Base-by-base conservation (phyloP, 129 eudicot genomes). In the Lactuca sativa region DNA sequence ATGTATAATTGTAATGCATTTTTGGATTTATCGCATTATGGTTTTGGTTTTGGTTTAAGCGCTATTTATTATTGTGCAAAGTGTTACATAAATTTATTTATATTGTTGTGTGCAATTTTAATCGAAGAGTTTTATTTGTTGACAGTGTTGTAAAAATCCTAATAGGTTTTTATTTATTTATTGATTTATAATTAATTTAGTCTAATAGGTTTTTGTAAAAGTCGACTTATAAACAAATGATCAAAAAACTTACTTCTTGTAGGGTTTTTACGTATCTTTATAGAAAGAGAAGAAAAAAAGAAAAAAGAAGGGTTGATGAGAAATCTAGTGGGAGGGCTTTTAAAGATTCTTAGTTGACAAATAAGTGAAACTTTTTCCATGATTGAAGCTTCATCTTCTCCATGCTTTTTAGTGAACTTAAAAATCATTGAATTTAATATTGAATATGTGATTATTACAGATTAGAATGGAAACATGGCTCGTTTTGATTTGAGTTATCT, bases 1-100 rank as follows among this genome's bases (percentile, higher is more conserved):
- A 67, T 57, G 31, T 76, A 76, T 36, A 60, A 59, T 30, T 7
- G 61, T 37, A 75, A 51, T 67, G 56, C 51, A 37, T 57, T 67
- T 75, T 66, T 67, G 62, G 55, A 47, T 66, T 7, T 70, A 58
- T 14, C 58, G 65, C 32, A 59, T 2, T 43, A 30, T 12, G 0
- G 18, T 4, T 53, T 7, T 15, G 21, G n/a, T 52, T 13, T 52
- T n/a, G 38, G 38, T 32, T 37, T 13, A 61, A 51, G 68, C 62
- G 62, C 69, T 44, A 60, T 25, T 25, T 25, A 25, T 25, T 25
- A 25, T 34, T 2, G 6, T 60, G 56, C 7, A 2, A 4, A 51
- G 7, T 4, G n/a, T 53, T 14, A 16, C 14, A 25, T 65, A 31
- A 32, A 41, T 3, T 7, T 40, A 6, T 41, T 56, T 60, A 4